These are phyloP conservation scores for Hibiscus tridactylites DNA, from an alignment of 345 rosid genomes.

Conservation along the genomic window DNA sequence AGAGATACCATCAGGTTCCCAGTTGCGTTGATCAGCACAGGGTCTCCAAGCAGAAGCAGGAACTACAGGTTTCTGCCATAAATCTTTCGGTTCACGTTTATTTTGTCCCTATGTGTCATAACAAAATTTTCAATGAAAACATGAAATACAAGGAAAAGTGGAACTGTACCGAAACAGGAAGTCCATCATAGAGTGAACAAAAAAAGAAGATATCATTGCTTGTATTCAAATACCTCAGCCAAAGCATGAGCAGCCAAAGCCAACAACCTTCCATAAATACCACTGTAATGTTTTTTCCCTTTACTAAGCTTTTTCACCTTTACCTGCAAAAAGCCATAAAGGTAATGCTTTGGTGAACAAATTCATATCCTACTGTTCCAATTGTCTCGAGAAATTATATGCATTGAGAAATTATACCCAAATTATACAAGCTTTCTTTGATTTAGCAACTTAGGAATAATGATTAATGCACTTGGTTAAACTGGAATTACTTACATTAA, in stretches of 20 bases:
- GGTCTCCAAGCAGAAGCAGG: slow-evolving; percentile 86
- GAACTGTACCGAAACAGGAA: background rate
- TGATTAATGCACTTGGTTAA: background rate
- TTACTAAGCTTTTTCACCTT: slow-evolving; percentile 36
- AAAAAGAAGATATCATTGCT: background rate
- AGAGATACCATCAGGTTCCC: slow-evolving; percentile 60
- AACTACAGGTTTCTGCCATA: slow-evolving; percentile 73
- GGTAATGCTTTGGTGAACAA: background rate
- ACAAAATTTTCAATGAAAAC: slow-evolving; percentile 1
- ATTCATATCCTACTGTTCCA: background rate
- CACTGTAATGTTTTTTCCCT: slow-evolving; percentile 39
- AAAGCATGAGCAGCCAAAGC: slow-evolving; percentile 89
- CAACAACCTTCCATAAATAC: slow-evolving; percentile 70
- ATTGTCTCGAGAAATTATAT: background rate
- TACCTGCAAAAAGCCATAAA: slow-evolving; percentile 22
- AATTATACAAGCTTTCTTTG: background rate
- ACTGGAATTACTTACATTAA: background rate
- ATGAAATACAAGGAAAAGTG: background rate
- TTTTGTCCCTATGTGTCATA: slow-evolving; percentile 46
- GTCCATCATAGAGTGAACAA: background rate
- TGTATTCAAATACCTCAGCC: slow-evolving; percentile 54
- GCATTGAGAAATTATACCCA: background rate
- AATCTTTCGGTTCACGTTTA: slow-evolving; percentile 82
- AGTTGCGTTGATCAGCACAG: slow-evolving; percentile 70
- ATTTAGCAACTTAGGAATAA: background rate